phyloP scores from a whole-genome alignment of 805 yeast species.

The Candida railenensis region DNA sequence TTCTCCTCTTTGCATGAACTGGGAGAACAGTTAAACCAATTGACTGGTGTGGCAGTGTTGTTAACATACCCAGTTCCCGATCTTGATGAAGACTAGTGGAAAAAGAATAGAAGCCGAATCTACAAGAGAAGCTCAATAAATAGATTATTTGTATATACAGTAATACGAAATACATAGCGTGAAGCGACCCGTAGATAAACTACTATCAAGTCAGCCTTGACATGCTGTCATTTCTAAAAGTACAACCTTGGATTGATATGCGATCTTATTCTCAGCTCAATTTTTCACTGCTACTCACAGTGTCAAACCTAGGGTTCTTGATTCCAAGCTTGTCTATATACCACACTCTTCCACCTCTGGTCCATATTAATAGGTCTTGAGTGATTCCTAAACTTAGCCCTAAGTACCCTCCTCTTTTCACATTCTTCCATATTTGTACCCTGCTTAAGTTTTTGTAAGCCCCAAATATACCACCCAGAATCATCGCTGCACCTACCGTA shows the following conservation, averaged over 20 bases:
- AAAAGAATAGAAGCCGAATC: no score
- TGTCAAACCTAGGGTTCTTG: conserved; percentile 11
- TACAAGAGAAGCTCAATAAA: conserved; percentile 9
- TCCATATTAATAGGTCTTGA: conserved; percentile 61
- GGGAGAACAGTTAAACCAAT: conserved; percentile 84
- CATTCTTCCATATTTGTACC: conserved; percentile 41
- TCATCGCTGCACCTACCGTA: conserved; percentile 57
- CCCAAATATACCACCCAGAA: conserved; percentile 55
- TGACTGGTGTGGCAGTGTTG: conserved; percentile 90
- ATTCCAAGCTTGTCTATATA: conserved; percentile 41
- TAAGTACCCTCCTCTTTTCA: conserved; percentile 52
- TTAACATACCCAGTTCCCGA: conserved; percentile 82
- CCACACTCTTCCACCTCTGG: conserved; percentile 68
- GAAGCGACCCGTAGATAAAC: no score
- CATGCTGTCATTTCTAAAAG: no score
- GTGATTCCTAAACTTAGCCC: conserved; percentile 63
- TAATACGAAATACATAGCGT: no score
- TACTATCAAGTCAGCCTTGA: no score
- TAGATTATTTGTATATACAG: not conserved
- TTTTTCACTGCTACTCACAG: no score
- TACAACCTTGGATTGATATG: no score
- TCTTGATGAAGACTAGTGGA: conserved; percentile 66
- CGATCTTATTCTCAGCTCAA: no score
- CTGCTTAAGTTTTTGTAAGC: conserved; percentile 39
- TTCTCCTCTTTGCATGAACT: conserved; percentile 85